These are phyloP conservation scores for Penicillium nucicola DNA, from an alignment of 495 filamentous ascomycete genomes.

Conservation along the genomic window DNA sequence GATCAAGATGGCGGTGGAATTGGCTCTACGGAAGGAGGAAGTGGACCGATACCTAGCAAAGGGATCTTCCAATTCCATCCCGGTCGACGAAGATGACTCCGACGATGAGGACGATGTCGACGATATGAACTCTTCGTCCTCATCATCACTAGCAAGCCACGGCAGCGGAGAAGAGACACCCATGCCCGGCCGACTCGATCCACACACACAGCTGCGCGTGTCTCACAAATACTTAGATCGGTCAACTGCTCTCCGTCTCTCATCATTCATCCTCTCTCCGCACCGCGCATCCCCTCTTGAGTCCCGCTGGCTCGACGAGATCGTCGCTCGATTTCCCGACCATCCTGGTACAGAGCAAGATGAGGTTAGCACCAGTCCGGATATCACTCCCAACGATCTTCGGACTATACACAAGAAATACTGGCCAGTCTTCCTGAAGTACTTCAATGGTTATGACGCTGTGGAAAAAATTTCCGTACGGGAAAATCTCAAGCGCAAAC, in stretches of 20 bases:
- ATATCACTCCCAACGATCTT: slow-evolving; percentile 36
- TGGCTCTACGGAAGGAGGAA: slow-evolving; percentile 40
- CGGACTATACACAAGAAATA: slow-evolving; percentile 49
- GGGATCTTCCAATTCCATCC: slow-evolving; percentile 12
- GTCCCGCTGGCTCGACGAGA: slow-evolving; percentile 70
- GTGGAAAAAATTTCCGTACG: slow-evolving; percentile 80
- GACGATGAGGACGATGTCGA: slow-evolving; percentile 24
- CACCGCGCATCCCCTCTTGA: slow-evolving; percentile 58
- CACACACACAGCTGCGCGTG: slow-evolving; percentile 25
- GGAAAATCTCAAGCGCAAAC: slow-evolving; percentile 82
- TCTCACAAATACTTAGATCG: slow-evolving; percentile 40
- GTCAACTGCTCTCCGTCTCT: slow-evolving; percentile 35
- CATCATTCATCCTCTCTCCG: slow-evolving; percentile 49
- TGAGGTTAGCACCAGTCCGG: slow-evolving; percentile 9
- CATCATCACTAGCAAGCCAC: slow-evolving; percentile 41
- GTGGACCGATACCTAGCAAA: slow-evolving; percentile 42
- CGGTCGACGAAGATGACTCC: slow-evolving; percentile 15
- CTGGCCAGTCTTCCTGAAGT: slow-evolving; percentile 61
- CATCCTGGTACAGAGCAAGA: slow-evolving; percentile 14
- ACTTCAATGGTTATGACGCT: slow-evolving; percentile 84
- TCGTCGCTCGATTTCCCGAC: slow-evolving; percentile 56
- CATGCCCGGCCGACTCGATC: slow-evolving; percentile 28
- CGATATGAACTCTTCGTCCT: slow-evolving; percentile 35
- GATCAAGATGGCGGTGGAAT: slow-evolving; percentile 48
- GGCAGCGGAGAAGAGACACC: slow-evolving; percentile 40